Percentiles rank a stretch among this genome's conserved stretches.
phyloP scores from a whole-genome alignment of 148 eudicot genomes.

The Rhododendron ovatum region DNA sequence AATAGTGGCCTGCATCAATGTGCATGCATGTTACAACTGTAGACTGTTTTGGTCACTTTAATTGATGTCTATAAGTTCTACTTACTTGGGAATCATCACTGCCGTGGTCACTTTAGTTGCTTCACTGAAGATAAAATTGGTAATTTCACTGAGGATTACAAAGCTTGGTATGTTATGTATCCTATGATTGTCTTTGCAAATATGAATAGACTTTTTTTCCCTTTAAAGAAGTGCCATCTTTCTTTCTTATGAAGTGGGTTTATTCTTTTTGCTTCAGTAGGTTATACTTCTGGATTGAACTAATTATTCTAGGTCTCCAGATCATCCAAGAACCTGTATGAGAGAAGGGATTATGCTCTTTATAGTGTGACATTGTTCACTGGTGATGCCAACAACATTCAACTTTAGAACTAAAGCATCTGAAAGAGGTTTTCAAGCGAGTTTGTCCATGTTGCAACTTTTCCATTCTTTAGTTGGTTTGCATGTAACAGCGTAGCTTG shows the following conservation, averaged over 20 bases:
- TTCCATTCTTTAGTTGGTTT: not conserved
- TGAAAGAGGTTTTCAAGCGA: conserved; percentile 85
- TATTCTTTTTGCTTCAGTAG: not conserved
- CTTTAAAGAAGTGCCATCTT: not conserved
- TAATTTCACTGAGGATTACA: not conserved
- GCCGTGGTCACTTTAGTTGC: not conserved
- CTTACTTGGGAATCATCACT: not conserved
- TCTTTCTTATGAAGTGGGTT: not conserved
- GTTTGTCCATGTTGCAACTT: conserved; percentile 11
- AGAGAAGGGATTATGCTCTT: conserved; percentile 90
- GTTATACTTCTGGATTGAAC: conserved; percentile 18
- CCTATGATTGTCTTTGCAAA: not conserved
- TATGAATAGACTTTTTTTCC: too few relatives aligned
- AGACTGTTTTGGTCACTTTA: too few relatives aligned
- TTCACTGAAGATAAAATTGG: not conserved
- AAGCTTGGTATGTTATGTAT: not conserved
- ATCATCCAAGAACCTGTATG: conserved; percentile 79
- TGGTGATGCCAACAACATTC: conserved; percentile 70
- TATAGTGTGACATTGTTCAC: conserved; percentile 72
- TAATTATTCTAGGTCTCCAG: conserved; percentile 73
- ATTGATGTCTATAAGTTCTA: conserved; percentile 20
- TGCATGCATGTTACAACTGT: too few relatives aligned
- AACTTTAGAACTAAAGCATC: conserved; percentile 66
- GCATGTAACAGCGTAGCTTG: not conserved
- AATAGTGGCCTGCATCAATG: too few relatives aligned